Percentiles rank a stretch among this genome's conserved stretches.
These are phyloP conservation scores for Vitis hybrid DNA, from an alignment of 177 flowering plant genomes.

Conservation along the genomic window DNA sequence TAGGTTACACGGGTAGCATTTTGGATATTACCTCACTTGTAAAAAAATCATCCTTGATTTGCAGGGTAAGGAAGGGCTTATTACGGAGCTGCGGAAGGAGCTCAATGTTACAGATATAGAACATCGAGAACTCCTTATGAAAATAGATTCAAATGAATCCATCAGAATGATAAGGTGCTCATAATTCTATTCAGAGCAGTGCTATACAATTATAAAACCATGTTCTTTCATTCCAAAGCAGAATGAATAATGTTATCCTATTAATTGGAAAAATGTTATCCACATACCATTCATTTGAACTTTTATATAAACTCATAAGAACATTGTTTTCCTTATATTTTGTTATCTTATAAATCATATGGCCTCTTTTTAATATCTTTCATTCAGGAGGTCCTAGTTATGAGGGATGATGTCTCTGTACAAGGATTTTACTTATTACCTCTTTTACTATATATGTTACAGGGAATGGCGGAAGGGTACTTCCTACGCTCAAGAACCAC, in stretches of 20 bases:
- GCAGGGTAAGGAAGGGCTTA: slow-evolving; percentile 41
- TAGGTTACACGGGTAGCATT: neutral
- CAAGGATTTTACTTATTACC: no score
- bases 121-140: slow-evolving; percentile 36
- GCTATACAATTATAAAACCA: no score
- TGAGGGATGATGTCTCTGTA: slow-evolving; percentile 2
- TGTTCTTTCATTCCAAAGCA: no score
- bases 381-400: neutral
- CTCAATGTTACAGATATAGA: slow-evolving; percentile 42
- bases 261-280: no score
- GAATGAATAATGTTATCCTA: no score
- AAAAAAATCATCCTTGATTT: neutral
- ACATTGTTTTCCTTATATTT: neutral
- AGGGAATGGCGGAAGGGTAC: slow-evolving; percentile 32
- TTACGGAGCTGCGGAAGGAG: slow-evolving; percentile 38
- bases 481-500: slow-evolving; percentile 8
- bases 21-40: neutral
- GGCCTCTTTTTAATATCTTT: neutral
- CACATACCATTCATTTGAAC: no score
- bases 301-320: no score
- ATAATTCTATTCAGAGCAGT: neutral
- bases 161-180: slow-evolving; percentile 38
- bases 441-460: slow-evolving; percentile 2
- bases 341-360: neutral
- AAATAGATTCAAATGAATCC: slow-evolving; percentile 32